Percentiles rank a stretch among this genome's conserved stretches.
These are phyloP conservation scores for Oryza meridionalis DNA, from an alignment of 176 grass and related monocot genomes.

Conservation along the genomic window DNA sequence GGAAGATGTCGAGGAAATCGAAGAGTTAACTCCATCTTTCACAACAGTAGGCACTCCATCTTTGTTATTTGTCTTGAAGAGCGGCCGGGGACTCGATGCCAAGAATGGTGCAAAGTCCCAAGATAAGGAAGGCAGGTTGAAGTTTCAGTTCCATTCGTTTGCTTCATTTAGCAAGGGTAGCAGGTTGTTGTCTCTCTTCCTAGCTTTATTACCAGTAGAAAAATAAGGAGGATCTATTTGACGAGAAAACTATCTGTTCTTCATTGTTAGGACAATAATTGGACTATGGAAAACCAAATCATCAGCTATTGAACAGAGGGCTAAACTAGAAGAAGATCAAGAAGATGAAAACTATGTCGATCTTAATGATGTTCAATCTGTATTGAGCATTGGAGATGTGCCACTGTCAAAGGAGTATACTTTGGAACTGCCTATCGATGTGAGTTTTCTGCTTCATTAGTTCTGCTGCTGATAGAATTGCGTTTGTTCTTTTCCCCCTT, in stretches of 20 bases:
- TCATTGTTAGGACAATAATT: slow-evolving; percentile 59
- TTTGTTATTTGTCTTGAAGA: slow-evolving; percentile 64
- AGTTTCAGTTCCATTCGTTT: slow-evolving; percentile 91
- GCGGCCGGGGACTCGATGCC: slow-evolving; percentile 67
- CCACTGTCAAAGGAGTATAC: slow-evolving; percentile 54
- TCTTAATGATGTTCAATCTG: slow-evolving; percentile 49
- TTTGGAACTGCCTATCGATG: slow-evolving; percentile 58
- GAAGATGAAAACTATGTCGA: slow-evolving; percentile 36
- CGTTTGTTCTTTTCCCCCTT: not conserved
- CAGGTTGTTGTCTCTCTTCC: slow-evolving; percentile 45
- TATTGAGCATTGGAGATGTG: slow-evolving; percentile 54
- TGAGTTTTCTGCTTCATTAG: slow-evolving; percentile 35
- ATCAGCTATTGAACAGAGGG: slow-evolving; percentile 50
- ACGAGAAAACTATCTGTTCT: not conserved
- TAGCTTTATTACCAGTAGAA: not conserved
- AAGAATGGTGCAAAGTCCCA: slow-evolving; percentile 69
- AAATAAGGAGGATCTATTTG: not conserved
- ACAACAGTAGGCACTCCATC: slow-evolving; percentile 66
- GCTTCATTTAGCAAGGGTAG: slow-evolving; percentile 71
- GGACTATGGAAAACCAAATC: slow-evolving; percentile 82
- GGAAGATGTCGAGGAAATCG: slow-evolving; percentile 80
- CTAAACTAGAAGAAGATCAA: slow-evolving; percentile 69
- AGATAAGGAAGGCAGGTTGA: slow-evolving; percentile 83
- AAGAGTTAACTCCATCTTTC: slow-evolving; percentile 72
- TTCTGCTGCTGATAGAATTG: not conserved